Conservation (phyloP, 768 basidiomycete species). For the Mrakia blollopis region DNA sequence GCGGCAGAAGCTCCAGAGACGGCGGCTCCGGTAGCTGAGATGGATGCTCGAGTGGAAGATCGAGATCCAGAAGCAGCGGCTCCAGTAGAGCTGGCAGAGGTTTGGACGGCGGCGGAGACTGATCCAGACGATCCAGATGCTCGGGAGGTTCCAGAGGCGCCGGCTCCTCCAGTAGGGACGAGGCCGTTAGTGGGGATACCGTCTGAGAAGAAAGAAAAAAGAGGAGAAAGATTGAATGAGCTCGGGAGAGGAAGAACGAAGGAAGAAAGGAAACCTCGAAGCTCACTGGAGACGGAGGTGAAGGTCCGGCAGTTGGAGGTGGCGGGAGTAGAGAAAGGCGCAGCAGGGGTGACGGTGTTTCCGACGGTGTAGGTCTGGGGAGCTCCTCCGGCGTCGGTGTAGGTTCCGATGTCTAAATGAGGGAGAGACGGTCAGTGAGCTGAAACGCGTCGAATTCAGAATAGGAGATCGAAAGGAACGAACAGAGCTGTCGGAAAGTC, state of each 20-base stretch:
- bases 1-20: neutral
- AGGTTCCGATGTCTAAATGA: neutral
- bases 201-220: neutral
- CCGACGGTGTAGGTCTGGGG: conserved; percentile 42
- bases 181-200: conserved; percentile 9
- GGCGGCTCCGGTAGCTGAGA: neutral
- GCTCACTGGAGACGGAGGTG: conserved; percentile 30
- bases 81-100: neutral
- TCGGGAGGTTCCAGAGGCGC: neutral
- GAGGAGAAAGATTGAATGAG: neutral
- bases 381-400: conserved; percentile 7
- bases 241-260: neutral
- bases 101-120: neutral
- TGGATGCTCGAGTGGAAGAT: neutral
- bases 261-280: neutral
- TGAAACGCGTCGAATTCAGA: neutral
- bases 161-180: neutral
- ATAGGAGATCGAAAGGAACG: neutral
- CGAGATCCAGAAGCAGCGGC: neutral
- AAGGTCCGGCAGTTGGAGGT: conserved; percentile 35
- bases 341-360: conserved; percentile 53
- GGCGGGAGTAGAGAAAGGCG: conserved; percentile 49
- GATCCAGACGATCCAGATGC: neutral
- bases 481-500: conserved; percentile 55
- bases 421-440: conserved; percentile 4